Evolutionary conservation across 768 basidiomycete genomes (phyloP), one percentile per base, ranked within the genome.

Genomic region (Mycena kentingensis): DNA sequence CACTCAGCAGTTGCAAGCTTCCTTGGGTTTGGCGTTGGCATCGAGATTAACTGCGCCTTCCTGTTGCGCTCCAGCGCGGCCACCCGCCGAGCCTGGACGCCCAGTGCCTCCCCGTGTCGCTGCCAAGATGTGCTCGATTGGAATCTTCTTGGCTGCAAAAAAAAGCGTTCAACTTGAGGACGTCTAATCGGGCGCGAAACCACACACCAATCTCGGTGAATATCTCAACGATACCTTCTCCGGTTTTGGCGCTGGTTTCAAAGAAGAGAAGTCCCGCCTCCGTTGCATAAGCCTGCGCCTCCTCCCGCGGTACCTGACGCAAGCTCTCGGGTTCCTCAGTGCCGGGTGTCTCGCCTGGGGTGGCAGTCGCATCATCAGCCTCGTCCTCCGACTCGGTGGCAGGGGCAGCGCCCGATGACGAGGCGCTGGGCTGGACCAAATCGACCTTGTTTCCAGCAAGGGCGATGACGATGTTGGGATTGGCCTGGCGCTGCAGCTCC

Each of bases 391-490:
- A 83, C 58, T 92, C 90, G 13, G 87, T 73, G 10, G 77, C 67
- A 16, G 81, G 71, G 29, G 78, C 63, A 18, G 75, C 64, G 12
- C 77, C 72, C 5, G 81, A 63, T 27, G 80, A 75, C 4, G 83
- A 76, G 5, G 79, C 60, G 7, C 87, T 80, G 6, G 84, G 66
- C 66, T 88, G 87, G 24, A 92, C 88, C 58, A 96, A 82, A 75
- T 98, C 88, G 57, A 98, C 82, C 73, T 99, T 98, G 81, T 99
- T 99, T 26, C 97, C 97, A 11, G 93, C 93, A 46, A 99, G 85
- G 5, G 96, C 95, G 63, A 99, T 98, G 67, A 99, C 95, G 66
- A 98, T 98, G 69, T 98, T 98, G 29, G 96, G 95, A 68, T 98
- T 97, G 21, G 97, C 97, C 67, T 99, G 97, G 60, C 97, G 85